Percentiles rank a stretch among this genome's conserved stretches.
phyloP scores from a whole-genome alignment of 257 asterid species.

The Avicennia marina region DNA sequence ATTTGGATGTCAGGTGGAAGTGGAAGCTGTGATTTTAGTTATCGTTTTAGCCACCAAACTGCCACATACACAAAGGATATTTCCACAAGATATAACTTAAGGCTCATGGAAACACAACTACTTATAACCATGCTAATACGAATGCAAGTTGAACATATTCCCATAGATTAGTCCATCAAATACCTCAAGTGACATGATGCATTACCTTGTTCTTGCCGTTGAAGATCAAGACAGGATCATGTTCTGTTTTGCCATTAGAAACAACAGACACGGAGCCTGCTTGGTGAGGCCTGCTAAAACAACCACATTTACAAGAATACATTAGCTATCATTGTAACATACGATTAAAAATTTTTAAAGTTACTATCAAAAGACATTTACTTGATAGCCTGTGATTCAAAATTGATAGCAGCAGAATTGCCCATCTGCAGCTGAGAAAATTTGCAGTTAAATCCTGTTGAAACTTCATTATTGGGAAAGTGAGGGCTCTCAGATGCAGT shows the following conservation, averaged over 20 bases:
- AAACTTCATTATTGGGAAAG: slow-evolving; percentile 36
- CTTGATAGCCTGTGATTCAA: slow-evolving; percentile 52
- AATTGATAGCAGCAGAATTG: slow-evolving; percentile 55
- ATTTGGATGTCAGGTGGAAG: slow-evolving; percentile 7
- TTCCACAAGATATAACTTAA: not conserved
- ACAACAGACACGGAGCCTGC: slow-evolving; percentile 33
- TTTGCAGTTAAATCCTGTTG: slow-evolving; percentile 31
- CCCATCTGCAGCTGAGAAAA: slow-evolving; percentile 69
- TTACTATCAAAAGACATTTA: slow-evolving; percentile 23
- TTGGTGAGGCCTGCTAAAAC: slow-evolving; percentile 46
- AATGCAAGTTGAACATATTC: slow-evolving; percentile 22
- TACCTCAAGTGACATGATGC: slow-evolving; percentile 38
- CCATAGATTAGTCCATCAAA: slow-evolving; percentile 40
- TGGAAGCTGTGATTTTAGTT: not conserved
- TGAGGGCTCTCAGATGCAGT: slow-evolving; percentile 41
- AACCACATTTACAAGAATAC: slow-evolving; percentile 18
- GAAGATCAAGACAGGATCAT: slow-evolving; percentile 35
- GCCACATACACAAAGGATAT: not conserved
- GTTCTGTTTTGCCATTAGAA: slow-evolving; percentile 41
- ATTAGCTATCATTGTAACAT: slow-evolving; percentile 3
- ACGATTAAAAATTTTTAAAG: slow-evolving; percentile 8
- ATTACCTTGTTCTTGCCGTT: slow-evolving; percentile 57
- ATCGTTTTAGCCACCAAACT: slow-evolving; percentile 2
- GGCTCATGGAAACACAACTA: not conserved
- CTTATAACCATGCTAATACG: slow-evolving; percentile 9